Conservation (phyloP, 805 yeast genomes). For the Kluyveromyces siamensis region DNA sequence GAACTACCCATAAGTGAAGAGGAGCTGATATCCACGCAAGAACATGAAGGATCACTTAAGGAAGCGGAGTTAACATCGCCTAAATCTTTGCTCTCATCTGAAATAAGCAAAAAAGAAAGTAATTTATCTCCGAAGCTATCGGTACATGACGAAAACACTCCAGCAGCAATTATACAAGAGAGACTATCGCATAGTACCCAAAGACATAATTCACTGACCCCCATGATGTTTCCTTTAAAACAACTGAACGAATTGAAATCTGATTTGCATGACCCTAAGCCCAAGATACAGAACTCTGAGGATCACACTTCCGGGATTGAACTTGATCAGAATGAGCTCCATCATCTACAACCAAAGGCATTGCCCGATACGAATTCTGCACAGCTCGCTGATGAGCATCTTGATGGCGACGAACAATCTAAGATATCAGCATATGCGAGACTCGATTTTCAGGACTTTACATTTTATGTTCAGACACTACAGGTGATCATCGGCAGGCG, state of each 20-base stretch:
- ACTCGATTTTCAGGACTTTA: constrained; percentile 83
- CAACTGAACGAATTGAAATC: constrained; percentile 2
- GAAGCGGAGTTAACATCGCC: constrained; percentile 1
- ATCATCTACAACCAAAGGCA: neutral
- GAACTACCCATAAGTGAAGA: neutral
- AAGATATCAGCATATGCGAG: constrained; percentile 50
- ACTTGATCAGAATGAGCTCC: neutral
- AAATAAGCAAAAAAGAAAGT: neutral
- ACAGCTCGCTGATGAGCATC: constrained; percentile 2
- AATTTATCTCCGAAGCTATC: neutral
- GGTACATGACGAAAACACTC: constrained; percentile 12
- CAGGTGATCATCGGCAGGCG: constrained; percentile 91
- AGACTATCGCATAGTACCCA: constrained; percentile 7
- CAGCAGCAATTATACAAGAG: constrained; percentile 18
- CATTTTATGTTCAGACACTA: constrained; percentile 92
- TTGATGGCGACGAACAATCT: constrained; percentile 25
- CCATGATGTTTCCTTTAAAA: constrained; percentile 6
- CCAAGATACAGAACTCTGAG: neutral
- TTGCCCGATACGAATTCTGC: neutral
- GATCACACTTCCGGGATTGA: neutral
- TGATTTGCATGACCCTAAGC: neutral
- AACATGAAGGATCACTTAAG: neutral
- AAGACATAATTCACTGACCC: constrained; percentile 22
- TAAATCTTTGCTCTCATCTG: neutral
- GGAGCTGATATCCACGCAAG: neutral